These are phyloP conservation scores for Neurospora crassa DNA, from an alignment of 2,329 filamentous ascomycete genomes.

Conservation along the genomic window DNA sequence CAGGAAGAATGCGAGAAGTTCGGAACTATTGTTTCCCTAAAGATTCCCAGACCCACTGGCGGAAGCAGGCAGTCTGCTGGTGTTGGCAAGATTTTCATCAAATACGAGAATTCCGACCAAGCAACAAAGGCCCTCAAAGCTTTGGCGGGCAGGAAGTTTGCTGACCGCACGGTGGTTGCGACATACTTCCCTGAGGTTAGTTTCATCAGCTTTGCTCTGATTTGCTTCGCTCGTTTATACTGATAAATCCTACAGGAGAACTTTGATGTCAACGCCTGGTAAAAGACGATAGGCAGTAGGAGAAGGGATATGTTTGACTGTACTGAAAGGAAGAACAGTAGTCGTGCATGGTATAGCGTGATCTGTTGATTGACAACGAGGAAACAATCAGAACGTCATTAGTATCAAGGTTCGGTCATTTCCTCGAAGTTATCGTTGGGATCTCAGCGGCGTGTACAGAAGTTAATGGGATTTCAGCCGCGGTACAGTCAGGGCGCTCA, in stretches of 20 bases:
- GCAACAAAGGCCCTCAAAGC: conserved; percentile 78
- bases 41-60: conserved; percentile 79
- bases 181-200: conserved; percentile 91
- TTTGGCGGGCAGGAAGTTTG: conserved; percentile 92
- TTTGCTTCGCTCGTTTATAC: conserved; percentile 14
- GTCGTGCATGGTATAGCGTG: neutral
- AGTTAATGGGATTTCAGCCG: neutral
- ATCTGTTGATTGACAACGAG: neutral
- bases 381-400: neutral
- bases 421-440: neutral
- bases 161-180: conserved; percentile 88
- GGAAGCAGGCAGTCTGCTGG: conserved; percentile 77
- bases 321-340: neutral
- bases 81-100: conserved; percentile 96
- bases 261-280: conserved; percentile 88
- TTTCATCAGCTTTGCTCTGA: neutral
- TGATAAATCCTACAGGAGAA: conserved; percentile 57
- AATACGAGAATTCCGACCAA: conserved; percentile 70
- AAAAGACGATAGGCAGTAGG: conserved; percentile 21
- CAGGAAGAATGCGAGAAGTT: conserved; percentile 89
- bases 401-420: neutral
- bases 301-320: neutral
- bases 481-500: neutral
- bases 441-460: neutral
- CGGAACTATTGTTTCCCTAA: conserved; percentile 75